Evolutionary conservation across 352 stramenopile species (phyloP).

Genomic region (Thalassiosira livingstoniorum): DNA sequence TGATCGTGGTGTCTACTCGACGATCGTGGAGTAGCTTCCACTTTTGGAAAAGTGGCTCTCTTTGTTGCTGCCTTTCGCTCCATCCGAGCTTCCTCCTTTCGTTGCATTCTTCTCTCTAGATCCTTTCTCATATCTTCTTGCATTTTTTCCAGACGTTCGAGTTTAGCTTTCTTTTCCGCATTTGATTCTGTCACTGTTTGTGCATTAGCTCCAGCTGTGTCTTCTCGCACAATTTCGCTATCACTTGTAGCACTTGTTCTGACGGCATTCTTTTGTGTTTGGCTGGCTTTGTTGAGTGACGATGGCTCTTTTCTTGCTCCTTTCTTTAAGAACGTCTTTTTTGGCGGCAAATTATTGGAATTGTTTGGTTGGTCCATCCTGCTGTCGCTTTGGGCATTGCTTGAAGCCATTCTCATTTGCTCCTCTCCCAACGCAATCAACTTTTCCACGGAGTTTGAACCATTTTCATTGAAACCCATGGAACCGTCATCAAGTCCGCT

Average conservation of each 20-base stretch:
- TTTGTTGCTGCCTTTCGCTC: conserved; percentile 34
- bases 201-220: neutral
- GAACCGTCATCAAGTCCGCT: neutral
- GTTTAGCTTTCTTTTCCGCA: conserved; percentile 36
- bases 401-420: conserved; percentile 32
- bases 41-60: too few species aligned
- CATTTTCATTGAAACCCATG: neutral
- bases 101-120: conserved; percentile 34
- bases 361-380: neutral
- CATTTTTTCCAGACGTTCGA: conserved; percentile 57
- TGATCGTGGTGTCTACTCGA: too few species aligned
- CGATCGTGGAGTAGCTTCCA: too few species aligned
- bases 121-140: conserved; percentile 53
- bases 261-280: neutral
- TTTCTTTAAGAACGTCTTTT: conserved; percentile 56
- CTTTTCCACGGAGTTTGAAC: conserved; percentile 6
- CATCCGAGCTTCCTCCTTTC: conserved; percentile 47
- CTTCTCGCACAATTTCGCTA: neutral
- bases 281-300: conserved; percentile 28
- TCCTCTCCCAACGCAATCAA: conserved; percentile 50
- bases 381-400: neutral
- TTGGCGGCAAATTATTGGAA: neutral
- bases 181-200: conserved; percentile 14
- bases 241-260: neutral
- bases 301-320: conserved; percentile 61